A percentile compares a stretch with the other conserved stretches of the same genome.
phyloP scores from a whole-genome alignment of 2,329 filamentous ascomycete species.

The Trichoderma oligosporum region DNA sequence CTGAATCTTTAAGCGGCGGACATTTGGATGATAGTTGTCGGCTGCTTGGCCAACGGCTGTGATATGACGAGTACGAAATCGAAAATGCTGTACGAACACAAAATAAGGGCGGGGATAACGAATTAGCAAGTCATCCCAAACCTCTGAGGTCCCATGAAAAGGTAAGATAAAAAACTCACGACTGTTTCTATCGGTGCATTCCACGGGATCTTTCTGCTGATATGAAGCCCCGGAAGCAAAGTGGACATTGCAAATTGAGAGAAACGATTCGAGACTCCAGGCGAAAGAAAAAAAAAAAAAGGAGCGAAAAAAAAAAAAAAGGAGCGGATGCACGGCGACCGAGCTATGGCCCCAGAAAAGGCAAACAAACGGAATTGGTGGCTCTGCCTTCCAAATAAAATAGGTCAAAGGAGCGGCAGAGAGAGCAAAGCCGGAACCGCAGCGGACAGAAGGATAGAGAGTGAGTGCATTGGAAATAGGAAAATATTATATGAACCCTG shows the following conservation, averaged over 20 bases:
- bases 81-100: constrained; percentile 5
- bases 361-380: neutral
- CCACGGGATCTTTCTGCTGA: constrained; percentile 9
- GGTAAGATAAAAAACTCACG: neutral
- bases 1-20: constrained; percentile 18
- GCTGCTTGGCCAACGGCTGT: constrained; percentile 16
- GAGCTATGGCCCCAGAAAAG: neutral
- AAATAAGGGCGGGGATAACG: neutral
- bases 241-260: constrained; percentile 17
- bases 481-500: neutral
- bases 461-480: constrained; percentile 4
- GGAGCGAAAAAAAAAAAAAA: neutral
- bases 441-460: neutral
- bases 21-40: constrained; percentile 24
- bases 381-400: neutral
- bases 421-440: neutral
- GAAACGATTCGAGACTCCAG: neutral
- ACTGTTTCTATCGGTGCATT: constrained; percentile 15
- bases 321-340: neutral
- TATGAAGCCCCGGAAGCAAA: constrained; percentile 15
- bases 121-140: neutral
- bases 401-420: neutral
- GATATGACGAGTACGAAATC: constrained; percentile 19
- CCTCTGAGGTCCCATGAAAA: too few species aligned
- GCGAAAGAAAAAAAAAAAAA: neutral